Evolutionary conservation across 306 rosid species (phyloP).

Genomic region (Lablab purpureus): DNA sequence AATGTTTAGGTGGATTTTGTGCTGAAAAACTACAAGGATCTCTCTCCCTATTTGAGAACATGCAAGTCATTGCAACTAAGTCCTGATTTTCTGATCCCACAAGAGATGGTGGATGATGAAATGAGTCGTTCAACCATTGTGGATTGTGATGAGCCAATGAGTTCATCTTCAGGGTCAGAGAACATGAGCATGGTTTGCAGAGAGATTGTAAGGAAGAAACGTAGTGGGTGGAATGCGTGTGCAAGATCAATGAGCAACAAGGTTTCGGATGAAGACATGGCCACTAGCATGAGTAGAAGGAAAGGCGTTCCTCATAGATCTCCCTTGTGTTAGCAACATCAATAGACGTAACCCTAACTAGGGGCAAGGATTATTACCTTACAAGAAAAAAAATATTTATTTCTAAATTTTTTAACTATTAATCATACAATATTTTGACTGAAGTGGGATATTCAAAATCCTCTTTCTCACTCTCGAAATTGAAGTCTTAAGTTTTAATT

Average conservation of each 20-base stretch:
- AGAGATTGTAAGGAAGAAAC: constrained; percentile 22
- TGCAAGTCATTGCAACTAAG: constrained; percentile 30
- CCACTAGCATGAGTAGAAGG: constrained; percentile 22
- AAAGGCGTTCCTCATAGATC: constrained; percentile 40
- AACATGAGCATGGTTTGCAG: constrained; percentile 13
- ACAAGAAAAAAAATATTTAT: not conserved
- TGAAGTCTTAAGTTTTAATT: constrained; percentile 13
- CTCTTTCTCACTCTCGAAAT: not conserved
- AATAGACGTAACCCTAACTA: not conserved
- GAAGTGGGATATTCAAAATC: constrained; percentile 27
- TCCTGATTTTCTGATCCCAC: constrained; percentile 30
- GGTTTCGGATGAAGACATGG: constrained; percentile 33
- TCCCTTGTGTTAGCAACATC: constrained; percentile 27
- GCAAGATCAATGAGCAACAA: constrained; percentile 24
- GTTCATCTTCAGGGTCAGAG: constrained; percentile 35
- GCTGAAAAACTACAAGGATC: constrained; percentile 36
- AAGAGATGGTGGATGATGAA: constrained; percentile 20
- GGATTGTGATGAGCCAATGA: constrained; percentile 21
- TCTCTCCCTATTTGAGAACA: constrained; percentile 36
- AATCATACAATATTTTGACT: constrained; percentile 24
- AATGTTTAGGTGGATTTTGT: constrained; percentile 25
- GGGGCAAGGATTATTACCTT: not conserved
- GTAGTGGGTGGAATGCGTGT: constrained; percentile 39
- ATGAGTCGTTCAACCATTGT: constrained; percentile 25
- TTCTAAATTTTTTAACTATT: not conserved